phyloP scores from a whole-genome alignment of 192 early-diverging fungal species.

The Backusella westeae region DNA sequence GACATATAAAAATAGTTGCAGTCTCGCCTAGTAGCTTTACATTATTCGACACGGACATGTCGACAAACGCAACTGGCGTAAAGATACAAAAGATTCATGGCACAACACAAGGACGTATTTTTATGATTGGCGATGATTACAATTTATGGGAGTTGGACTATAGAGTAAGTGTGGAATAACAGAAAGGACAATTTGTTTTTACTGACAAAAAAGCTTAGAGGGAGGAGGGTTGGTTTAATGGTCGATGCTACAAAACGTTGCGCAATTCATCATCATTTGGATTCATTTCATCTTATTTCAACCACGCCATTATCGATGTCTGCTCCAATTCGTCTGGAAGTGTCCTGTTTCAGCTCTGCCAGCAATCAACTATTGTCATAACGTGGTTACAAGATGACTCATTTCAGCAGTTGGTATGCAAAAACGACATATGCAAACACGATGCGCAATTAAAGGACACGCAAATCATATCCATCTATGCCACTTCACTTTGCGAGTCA shows the following conservation, averaged over 20 bases:
- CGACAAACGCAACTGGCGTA: constrained; percentile 78
- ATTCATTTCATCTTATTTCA: constrained; percentile 22
- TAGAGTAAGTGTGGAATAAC: constrained; percentile 41
- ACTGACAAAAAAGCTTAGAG: constrained; percentile 22
- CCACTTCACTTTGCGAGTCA: constrained; percentile 63
- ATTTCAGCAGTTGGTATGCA: constrained; percentile 33
- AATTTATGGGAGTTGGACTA: constrained; percentile 88
- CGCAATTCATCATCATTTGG: not conserved
- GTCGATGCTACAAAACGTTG: constrained; percentile 65
- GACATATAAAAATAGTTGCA: constrained; percentile 82
- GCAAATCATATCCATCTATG: constrained; percentile 71
- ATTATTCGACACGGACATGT: constrained; percentile 79
- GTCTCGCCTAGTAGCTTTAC: constrained; percentile 44
- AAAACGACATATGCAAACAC: constrained; percentile 30
- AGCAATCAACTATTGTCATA: constrained; percentile 64
- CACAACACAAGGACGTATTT: constrained; percentile 79
- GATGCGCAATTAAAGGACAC: constrained; percentile 43
- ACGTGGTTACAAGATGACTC: constrained; percentile 61
- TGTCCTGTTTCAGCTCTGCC: constrained; percentile 69
- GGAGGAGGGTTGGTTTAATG: constrained; percentile 84
- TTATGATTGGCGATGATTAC: constrained; percentile 87
- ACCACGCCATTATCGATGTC: constrained; percentile 71
- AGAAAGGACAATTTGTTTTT: not conserved
- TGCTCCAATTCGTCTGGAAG: constrained; percentile 65
- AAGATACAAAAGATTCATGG: constrained; percentile 79